Conservation (phyloP, 768 basidiomycete species). For the Leccinum disarticulatum region DNA sequence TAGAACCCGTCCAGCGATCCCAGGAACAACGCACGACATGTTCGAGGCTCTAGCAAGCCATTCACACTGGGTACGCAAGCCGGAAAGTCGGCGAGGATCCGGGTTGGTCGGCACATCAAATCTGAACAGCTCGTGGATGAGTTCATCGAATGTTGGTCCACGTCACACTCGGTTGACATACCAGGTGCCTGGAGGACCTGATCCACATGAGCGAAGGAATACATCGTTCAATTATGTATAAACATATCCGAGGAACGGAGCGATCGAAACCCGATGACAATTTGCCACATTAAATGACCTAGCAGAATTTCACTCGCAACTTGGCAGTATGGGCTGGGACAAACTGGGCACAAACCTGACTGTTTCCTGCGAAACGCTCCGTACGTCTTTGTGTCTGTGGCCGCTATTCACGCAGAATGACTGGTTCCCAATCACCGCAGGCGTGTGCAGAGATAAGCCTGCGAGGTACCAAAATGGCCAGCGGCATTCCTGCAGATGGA, state of each 20-base stretch:
- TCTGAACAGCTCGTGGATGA: background rate
- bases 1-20: conserved; percentile 5
- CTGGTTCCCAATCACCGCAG: conserved; percentile 20
- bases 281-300: conserved; percentile 1
- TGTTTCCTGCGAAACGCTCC: background rate
- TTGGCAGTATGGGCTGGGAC: conserved; percentile 8
- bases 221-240: conserved; percentile 1
- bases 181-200: conserved; percentile 17
- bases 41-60: conserved; percentile 9
- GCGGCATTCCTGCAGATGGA: conserved; percentile 3
- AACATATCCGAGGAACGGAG: background rate
- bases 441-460: background rate
- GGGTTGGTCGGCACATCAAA: background rate
- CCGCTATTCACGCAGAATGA: conserved; percentile 1
- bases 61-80: background rate
- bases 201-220: conserved; percentile 22
- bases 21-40: conserved; percentile 9
- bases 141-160: background rate
- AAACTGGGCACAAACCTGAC: conserved; percentile 14
- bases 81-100: conserved; percentile 14
- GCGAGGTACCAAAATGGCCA: conserved; percentile 2
- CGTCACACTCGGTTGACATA: conserved; percentile 2
- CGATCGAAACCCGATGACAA: conserved; percentile 6
- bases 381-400: conserved; percentile 1
- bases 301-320: conserved; percentile 1